Conservation (phyloP, 108 stramenopile genomes). For the Cyclotella sp. region DNA sequence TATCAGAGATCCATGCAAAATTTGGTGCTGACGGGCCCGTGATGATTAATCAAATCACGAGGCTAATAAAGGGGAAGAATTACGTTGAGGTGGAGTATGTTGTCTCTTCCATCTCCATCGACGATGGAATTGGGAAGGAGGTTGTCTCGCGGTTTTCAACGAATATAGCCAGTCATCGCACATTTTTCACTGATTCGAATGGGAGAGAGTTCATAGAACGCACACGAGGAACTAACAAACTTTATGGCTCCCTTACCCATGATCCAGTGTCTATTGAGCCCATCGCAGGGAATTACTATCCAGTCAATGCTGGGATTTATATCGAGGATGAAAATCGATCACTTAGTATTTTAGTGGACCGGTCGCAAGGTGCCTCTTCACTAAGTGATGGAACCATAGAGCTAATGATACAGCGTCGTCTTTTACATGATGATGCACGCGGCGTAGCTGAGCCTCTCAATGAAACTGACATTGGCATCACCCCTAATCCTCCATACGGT, state of each 20-base stretch:
- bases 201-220: slow-evolving; percentile 92
- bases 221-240: slow-evolving; percentile 64
- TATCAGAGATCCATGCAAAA: slow-evolving; percentile 76
- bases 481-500: slow-evolving; percentile 82
- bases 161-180: slow-evolving; percentile 61
- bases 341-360: slow-evolving; percentile 82
- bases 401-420: slow-evolving; percentile 94
- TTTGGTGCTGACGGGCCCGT: slow-evolving; percentile 55
- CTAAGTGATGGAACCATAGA: slow-evolving; percentile 86
- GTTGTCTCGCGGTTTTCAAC: slow-evolving; percentile 81
- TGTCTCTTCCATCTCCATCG: slow-evolving; percentile 91
- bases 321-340: slow-evolving; percentile 74
- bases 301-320: slow-evolving; percentile 92
- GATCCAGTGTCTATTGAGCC: slow-evolving; percentile 63
- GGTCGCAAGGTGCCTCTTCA: slow-evolving; percentile 92
- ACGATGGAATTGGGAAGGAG: slow-evolving; percentile 83
- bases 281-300: slow-evolving; percentile 96
- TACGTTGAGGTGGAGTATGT: slow-evolving; percentile 92
- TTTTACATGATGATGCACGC: slow-evolving; percentile 71
- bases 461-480: slow-evolving; percentile 81
- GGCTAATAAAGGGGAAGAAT: slow-evolving; percentile 64
- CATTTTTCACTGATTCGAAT: slow-evolving; percentile 96
- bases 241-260: slow-evolving; percentile 42
- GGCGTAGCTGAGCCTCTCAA: slow-evolving; percentile 86
- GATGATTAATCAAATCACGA: slow-evolving; percentile 88